These are phyloP conservation scores for Bidens hawaiensis DNA, from an alignment of 140 eudicot genomes.

Conservation along the genomic window DNA sequence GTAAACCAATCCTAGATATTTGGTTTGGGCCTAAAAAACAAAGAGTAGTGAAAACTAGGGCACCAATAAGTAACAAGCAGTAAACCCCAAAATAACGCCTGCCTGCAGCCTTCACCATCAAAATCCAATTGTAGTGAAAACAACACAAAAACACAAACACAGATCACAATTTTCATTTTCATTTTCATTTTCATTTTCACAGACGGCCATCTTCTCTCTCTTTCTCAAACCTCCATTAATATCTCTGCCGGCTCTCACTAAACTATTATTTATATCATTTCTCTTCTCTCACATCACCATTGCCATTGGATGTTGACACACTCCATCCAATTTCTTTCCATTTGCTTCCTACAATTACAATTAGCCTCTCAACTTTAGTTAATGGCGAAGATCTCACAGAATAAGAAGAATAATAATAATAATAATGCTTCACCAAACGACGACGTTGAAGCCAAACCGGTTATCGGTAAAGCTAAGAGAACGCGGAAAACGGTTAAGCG, in stretches of 20 bases:
- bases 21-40: too few species aligned
- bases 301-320: conserved; percentile 26
- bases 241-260: conserved; percentile 26
- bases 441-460: conserved; percentile 4
- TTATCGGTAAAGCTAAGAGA: conserved; percentile 24
- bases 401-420: too few species aligned
- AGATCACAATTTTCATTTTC: too few species aligned
- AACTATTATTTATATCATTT: background rate
- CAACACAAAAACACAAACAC: conserved; percentile 31
- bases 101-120: background rate
- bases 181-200: too few species aligned
- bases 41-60: conserved; percentile 14
- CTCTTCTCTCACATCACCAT: conserved; percentile 12
- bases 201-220: conserved; percentile 33
- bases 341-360: background rate
- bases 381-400: conserved; percentile 43
- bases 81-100: conserved; percentile 10
- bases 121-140: conserved; percentile 13
- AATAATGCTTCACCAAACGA: background rate
- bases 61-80: conserved; percentile 21
- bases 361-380: background rate
- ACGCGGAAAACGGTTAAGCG: conserved; percentile 69
- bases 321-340: conserved; percentile 7
- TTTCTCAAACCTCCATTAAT: conserved; percentile 11
- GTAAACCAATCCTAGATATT: too few species aligned